Evolutionary conservation across 805 yeast species (phyloP), one percentile per base, ranked within the genome.

Genomic region (Candida golubevii): DNA sequence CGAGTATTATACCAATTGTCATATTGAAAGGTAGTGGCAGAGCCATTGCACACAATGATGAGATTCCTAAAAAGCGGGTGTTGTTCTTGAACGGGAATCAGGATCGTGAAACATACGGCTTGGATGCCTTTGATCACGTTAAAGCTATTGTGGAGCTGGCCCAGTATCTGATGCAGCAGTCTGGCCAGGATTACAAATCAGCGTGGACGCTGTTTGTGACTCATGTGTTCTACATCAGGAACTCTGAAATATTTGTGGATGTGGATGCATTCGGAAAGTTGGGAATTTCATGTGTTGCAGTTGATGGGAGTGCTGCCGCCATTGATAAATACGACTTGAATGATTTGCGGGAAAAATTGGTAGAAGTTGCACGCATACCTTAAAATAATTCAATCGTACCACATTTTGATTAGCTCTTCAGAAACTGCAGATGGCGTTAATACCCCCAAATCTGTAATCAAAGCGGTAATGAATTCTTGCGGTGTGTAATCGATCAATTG

Each of bases 381-480:
- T 29, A 33, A 31, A 7, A 3, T 14, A n/a, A 18, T 15, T 63
- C 63, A 90, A 65, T 90, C 97, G 59, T 89, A 90, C 97, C 97
- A 93, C 81, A 93, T 88, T 67, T 93, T 93, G 62, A 93, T 93
- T 65, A 93, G 77, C 67, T 93, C 99, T 63, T 93, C 99, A n/a
- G 96, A 85, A 15, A 93, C 99, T 0, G 98, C 98, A 48, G 96
- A 85, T 10, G 99, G 97, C 7, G 99, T 93, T 54, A 93, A 74
- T 1, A 93, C 97, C 13, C 99, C 99, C 51, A 93, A 72, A 63
- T 93, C 99, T 3, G 99, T 91, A 47, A 93, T 88, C 53, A 93
- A 75, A 3, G 98, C 98, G 3, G 99, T 93, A 42, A 93, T 86
- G 59, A 83, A 88, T 55, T 90, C 91, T 65, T 93, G 97, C 10